Conservation (phyloP, 2,329 filamentous ascomycete species). For the Alternaria alternata region DNA sequence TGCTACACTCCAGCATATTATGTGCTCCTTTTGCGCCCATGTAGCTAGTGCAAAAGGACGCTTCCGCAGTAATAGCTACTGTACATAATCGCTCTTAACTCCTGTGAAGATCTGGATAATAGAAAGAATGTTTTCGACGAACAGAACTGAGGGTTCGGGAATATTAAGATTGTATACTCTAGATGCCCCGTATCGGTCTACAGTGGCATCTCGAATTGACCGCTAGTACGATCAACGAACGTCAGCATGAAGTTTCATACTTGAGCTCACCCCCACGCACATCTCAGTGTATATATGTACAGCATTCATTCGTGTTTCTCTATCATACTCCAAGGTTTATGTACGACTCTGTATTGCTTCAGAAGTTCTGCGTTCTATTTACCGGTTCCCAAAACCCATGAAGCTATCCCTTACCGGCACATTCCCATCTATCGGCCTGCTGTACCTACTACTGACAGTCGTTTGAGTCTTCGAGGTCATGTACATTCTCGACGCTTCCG, state of each 20-base stretch:
- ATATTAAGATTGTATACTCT: neutral
- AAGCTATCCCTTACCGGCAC: slow-evolving; percentile 13
- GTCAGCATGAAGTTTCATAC: neutral
- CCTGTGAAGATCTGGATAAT: too few species aligned
- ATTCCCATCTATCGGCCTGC: slow-evolving; percentile 14
- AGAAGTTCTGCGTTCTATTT: too few species aligned
- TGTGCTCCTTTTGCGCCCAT: neutral
- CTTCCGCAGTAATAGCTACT: neutral
- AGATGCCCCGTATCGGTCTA: neutral
- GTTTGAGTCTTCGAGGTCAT: slow-evolving; percentile 2
- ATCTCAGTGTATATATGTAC: neutral
- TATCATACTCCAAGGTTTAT: neutral
- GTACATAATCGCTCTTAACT: neutral
- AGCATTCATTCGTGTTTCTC: neutral
- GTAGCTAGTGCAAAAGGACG: neutral
- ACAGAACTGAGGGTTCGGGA: neutral
- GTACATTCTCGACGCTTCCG: neutral
- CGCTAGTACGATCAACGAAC: neutral
- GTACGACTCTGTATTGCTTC: neutral
- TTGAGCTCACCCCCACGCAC: too few species aligned
- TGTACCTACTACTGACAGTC: slow-evolving; percentile 6
- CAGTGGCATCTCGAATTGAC: neutral
- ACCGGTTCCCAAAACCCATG: slow-evolving; percentile 4
- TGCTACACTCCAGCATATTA: neutral
- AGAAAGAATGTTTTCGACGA: too few species aligned